A percentile compares a stretch with the other conserved stretches of the same genome.
These are phyloP conservation scores for Podosphaera aphanis DNA, from an alignment of 2,329 filamentous ascomycete genomes.

Conservation along the genomic window DNA sequence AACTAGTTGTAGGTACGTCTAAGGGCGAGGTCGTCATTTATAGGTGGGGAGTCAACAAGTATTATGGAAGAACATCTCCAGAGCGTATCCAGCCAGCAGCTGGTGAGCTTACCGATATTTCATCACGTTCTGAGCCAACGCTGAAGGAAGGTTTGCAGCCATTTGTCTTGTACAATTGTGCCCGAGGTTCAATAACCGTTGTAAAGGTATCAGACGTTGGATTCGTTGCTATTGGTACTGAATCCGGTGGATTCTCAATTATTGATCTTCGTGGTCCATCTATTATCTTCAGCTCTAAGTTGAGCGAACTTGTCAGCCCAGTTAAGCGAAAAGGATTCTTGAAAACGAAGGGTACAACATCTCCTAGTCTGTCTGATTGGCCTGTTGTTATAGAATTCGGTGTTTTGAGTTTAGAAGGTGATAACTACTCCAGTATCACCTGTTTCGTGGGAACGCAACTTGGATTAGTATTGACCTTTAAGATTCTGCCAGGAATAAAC, in stretches of 20 bases:
- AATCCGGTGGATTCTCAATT: slow-evolving; percentile 56
- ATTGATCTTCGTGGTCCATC: slow-evolving; percentile 73
- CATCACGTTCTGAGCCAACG: slow-evolving; percentile 41
- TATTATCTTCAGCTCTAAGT: slow-evolving; percentile 52
- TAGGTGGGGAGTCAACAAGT: slow-evolving; percentile 63
- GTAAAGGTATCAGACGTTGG: slow-evolving; percentile 77
- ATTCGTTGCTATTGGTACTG: slow-evolving; percentile 70
- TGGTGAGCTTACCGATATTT: slow-evolving; percentile 53
- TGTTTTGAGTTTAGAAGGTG: slow-evolving; percentile 79
- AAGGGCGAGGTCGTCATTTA: slow-evolving; percentile 75
- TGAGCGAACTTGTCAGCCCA: slow-evolving; percentile 52
- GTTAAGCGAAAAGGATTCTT: slow-evolving; percentile 56
- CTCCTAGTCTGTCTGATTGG: slow-evolving; percentile 38
- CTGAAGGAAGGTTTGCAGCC: slow-evolving; percentile 67
- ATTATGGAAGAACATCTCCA: slow-evolving; percentile 37
- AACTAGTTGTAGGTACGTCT: slow-evolving; percentile 60
- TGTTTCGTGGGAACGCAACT: slow-evolving; percentile 76
- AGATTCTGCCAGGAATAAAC: slow-evolving; percentile 50
- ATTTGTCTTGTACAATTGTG: slow-evolving; percentile 58
- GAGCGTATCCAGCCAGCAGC: slow-evolving; percentile 32
- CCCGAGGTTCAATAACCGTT: slow-evolving; percentile 58
- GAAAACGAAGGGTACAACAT: slow-evolving; percentile 26
- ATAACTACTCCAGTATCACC: slow-evolving; percentile 82
- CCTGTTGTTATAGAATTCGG: slow-evolving; percentile 71
- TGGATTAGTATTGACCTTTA: slow-evolving; percentile 73